phyloP scores from a whole-genome alignment of 305 asterid species.

The Fraxinus sp. region DNA sequence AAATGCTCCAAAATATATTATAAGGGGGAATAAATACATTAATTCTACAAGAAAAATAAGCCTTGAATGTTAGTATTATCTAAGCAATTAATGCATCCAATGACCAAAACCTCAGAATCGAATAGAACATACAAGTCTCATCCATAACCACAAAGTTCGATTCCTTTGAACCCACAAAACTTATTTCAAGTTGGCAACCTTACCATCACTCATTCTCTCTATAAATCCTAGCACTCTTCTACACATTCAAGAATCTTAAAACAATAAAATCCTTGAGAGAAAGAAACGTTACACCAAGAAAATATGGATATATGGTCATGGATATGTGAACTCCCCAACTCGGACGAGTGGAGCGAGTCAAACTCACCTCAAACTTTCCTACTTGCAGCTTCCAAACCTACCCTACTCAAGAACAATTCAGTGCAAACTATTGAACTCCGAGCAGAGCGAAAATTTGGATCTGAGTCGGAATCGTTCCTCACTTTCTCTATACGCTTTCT shows the following conservation, averaged over 20 bases:
- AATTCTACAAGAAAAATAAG: neutral
- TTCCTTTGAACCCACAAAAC: conserved; percentile 45
- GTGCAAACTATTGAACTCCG: conserved; percentile 43
- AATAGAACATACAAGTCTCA: conserved; percentile 30
- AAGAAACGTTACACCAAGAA: neutral
- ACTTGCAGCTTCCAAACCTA: conserved; percentile 39
- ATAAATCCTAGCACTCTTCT: conserved; percentile 24
- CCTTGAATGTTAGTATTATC: neutral
- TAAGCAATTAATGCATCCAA: conserved; percentile 42
- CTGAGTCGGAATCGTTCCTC: conserved; percentile 36
- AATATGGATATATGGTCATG: conserved; percentile 85
- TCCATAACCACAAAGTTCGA: conserved; percentile 34
- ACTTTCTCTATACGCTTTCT: conserved; percentile 45
- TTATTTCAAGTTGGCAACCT: conserved; percentile 42
- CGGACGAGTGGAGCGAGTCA: conserved; percentile 42
- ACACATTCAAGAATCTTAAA: neutral
- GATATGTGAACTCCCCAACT: conserved; percentile 68
- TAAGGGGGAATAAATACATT: neutral
- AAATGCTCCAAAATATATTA: neutral
- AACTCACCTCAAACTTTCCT: conserved; percentile 38
- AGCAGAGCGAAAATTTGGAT: conserved; percentile 41
- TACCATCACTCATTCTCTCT: conserved; percentile 55
- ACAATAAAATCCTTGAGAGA: neutral
- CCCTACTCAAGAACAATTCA: conserved; percentile 1
- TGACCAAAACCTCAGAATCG: conserved; percentile 35